Evolutionary conservation across 257 asterid genomes (phyloP).

Genomic region (Penstemon davidsonii): DNA sequence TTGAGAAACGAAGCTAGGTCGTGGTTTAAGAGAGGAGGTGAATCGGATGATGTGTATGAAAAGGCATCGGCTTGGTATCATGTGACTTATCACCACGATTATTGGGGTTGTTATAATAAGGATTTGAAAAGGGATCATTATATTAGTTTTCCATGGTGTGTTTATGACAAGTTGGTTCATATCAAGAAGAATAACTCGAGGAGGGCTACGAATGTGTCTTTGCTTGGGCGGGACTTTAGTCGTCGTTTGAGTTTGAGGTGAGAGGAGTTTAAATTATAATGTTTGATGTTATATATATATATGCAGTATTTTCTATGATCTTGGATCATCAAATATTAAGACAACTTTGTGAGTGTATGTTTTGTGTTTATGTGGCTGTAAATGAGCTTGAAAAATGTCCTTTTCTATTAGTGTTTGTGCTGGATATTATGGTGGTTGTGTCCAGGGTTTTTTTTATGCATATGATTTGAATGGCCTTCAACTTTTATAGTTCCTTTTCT

Average conservation of each 20-base stretch:
- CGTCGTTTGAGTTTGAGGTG: constrained; percentile 30
- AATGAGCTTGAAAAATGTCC: no score
- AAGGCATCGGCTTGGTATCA: constrained; percentile 94
- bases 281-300: background rate
- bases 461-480: no score
- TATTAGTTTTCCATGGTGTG: constrained; percentile 88
- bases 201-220: constrained; percentile 23
- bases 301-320: no score
- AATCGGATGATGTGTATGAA: constrained; percentile 46
- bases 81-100: constrained; percentile 65
- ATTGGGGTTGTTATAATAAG: constrained; percentile 63
- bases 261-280: background rate
- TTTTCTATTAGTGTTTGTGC: no score
- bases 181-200: constrained; percentile 53
- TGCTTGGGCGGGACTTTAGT: constrained; percentile 29
- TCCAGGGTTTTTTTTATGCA: no score
- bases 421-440: no score
- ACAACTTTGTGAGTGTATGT: no score
- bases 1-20: constrained; percentile 74
- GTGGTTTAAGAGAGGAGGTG: constrained; percentile 65
- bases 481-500: no score
- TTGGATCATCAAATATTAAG: no score
- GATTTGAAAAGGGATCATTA: constrained; percentile 64
- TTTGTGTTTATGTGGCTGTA: no score
- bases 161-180: constrained; percentile 61